Base-by-base conservation (phyloP, 2,329 filamentous ascomycete genomes). In the Xylaria multiplex region DNA sequence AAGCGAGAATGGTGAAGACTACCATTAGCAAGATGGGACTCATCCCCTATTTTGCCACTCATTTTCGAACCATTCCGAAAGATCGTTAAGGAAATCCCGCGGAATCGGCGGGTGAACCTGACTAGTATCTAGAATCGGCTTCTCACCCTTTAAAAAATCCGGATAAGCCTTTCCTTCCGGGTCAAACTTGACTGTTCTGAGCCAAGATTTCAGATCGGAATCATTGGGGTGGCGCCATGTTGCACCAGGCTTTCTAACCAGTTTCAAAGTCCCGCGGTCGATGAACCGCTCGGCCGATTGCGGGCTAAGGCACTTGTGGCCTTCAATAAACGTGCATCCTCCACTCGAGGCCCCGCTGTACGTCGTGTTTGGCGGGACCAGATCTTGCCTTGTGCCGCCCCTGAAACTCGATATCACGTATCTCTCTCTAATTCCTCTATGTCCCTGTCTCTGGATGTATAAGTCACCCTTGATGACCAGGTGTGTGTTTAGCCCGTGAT, bases 281-380 rank as follows among this genome's bases (percentile, higher is more conserved):
- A 72, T 68, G 45, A 70, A 69, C 6, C 69, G 68, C 46, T 68
- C 69, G 1, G 68, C 71, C 0, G 64, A 66, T 13, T 40, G n/a
- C 6, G 71, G 68, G 9, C 68, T 71, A 6, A 72, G 61, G 19
- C 24, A 50, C 8, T 19, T 32, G 19, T 69, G 71, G 1, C 65
- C 69, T 27, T 70, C 69, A 8, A 70, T 65, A 32, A 72, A 69
- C 2, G 16, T 54, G 32, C 64, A 62, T 27, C 66, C 69, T 0
- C 8, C 9, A 19, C 2, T 35, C 4, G 65, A 69, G 0, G 61
- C 56, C 13, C 40, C 68, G 19, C 46, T 63, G 48, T 69, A 70
- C 3, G 4, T 16, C 30, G 45, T 42, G 2, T 53, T 32, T 3
- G 64, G 46, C 7, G n/a, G 16, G 14, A 68, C 54, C 0, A 8